phyloP scores from a whole-genome alignment of 1,284 basidiomycete species.

The Malassezia obtusa region DNA sequence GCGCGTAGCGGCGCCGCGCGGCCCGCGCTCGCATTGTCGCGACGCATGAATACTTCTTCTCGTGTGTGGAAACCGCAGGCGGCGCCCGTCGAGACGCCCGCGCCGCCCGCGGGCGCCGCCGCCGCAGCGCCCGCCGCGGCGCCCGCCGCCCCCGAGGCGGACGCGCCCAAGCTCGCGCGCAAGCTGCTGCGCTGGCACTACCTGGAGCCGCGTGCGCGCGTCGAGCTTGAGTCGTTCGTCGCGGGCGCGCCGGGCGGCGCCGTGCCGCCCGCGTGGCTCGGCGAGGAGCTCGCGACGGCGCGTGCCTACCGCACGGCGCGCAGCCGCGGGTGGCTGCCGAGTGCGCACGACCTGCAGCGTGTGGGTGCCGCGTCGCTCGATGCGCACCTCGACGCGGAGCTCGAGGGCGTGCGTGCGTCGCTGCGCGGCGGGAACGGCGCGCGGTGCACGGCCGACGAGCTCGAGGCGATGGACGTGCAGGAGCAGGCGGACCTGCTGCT shows the following conservation, averaged over 20 bases:
- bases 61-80: neutral
- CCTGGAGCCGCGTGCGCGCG: slow-evolving; percentile 2
- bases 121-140: neutral
- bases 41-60: neutral
- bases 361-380: slow-evolving; percentile 8
- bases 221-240: slow-evolving; percentile 7
- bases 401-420: slow-evolving; percentile 13
- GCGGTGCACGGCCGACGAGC: slow-evolving; percentile 6
- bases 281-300: neutral
- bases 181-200: slow-evolving; percentile 17
- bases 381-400: slow-evolving; percentile 13
- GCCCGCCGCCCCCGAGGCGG: neutral
- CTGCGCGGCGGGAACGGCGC: neutral
- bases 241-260: neutral
- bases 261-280: slow-evolving; percentile 9
- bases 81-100: neutral
- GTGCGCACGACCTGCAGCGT: neutral
- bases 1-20: neutral
- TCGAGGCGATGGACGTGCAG: slow-evolving; percentile 22
- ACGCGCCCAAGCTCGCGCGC: slow-evolving; percentile 9
- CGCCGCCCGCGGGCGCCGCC: neutral
- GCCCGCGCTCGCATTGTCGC: neutral
- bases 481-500: slow-evolving; percentile 26
- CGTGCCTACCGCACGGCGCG: slow-evolving; percentile 16
- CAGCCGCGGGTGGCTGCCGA: slow-evolving; percentile 13